Evolutionary conservation across 257 asterid genomes (phyloP), one percentile per base, ranked within the genome.

Genomic region (Nicotiana obtusifolia): DNA sequence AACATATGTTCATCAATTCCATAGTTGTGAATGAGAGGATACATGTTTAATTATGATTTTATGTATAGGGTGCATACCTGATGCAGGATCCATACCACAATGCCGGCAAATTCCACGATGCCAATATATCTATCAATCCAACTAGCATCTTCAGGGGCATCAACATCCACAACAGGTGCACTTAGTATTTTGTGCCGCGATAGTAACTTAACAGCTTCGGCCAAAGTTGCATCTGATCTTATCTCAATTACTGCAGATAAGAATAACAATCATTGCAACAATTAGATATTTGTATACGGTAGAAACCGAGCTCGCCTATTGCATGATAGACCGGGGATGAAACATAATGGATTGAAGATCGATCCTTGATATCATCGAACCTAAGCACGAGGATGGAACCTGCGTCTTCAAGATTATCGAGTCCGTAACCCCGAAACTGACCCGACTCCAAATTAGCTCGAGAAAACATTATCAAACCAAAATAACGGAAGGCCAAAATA

Each of bases 121-220:
- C 99, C 99, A 2, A 96, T 84, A 88, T 96, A 96, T 86, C 98
- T 89, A 81, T 96, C 99, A 35, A 96, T 93, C 99, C 99, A 96
- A 78, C 93, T 93, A 15, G 99, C 97, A 85, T 96, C 99, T 31
- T 91, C 98, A 0, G 98, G 88, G n/a, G 99, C 98, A 9, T 82
- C 85, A 35, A 92, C 97, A 85, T 96, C 98, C 83, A 94, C 94
- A 79, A 96, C 98, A 4, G 97, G 98, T 41, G 97, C 98, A 83
- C 99, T 85, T 28, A 96, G 91, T 65, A 96, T 79, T 84, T 88
- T 92, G 88, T 94, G 90, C 65, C 86, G 81, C 19, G 99, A 90
- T 33, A 96, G 89, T 76, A 94, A 84, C 88, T 89, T 93, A 24
- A 96, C 99, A 15, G 94, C 99, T 81, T 94, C 98, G 10, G 94